phyloP scores from a whole-genome alignment of 2,329 filamentous ascomycete genomes.

The Mycosphaerella arachidis region DNA sequence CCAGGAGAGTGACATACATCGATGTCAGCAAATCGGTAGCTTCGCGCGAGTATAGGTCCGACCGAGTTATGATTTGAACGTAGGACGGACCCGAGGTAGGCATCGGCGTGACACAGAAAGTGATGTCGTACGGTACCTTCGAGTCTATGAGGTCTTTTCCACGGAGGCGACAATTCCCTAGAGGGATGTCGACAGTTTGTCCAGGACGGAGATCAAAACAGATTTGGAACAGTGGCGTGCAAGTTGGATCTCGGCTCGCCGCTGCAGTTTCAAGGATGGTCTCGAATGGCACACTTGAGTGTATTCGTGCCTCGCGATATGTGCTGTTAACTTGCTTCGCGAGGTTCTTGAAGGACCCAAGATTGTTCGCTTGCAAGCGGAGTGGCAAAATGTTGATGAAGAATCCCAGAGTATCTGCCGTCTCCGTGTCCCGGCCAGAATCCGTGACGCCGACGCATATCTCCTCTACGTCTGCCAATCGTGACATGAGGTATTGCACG shows the following conservation, averaged over 20 bases:
- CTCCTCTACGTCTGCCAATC: slow-evolving; percentile 28
- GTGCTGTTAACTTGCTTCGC: slow-evolving; percentile 9
- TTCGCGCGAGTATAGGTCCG: slow-evolving; percentile 16
- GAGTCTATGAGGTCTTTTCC: slow-evolving; percentile 9
- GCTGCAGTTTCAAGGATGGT: slow-evolving; percentile 31
- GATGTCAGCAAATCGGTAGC: slow-evolving; percentile 13
- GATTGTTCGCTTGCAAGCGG: slow-evolving; percentile 17
- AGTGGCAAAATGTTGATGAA: slow-evolving; percentile 41
- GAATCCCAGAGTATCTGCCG: slow-evolving; percentile 33
- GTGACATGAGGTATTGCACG: slow-evolving; percentile 31
- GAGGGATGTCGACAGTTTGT: slow-evolving; percentile 8
- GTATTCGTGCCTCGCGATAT: slow-evolving; percentile 21
- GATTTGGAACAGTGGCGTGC: slow-evolving; percentile 37
- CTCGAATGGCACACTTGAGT: slow-evolving; percentile 33
- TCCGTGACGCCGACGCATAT: slow-evolving; percentile 42
- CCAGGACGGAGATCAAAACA: slow-evolving; percentile 29
- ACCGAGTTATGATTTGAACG: slow-evolving; percentile 12
- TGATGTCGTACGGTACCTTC: slow-evolving; percentile 11
- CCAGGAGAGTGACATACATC: slow-evolving; percentile 14
- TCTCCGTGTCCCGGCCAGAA: slow-evolving; percentile 32
- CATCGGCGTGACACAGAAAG: slow-evolving; percentile 16
- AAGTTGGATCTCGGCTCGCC: slow-evolving; percentile 21
- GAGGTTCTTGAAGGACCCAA: slow-evolving; percentile 5
- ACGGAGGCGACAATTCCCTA: slow-evolving; percentile 12
- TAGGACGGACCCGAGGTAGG: slow-evolving; percentile 11